Evolutionary conservation across 2,329 filamentous ascomycete genomes (phyloP), one percentile per base, ranked within the genome.

Genomic region (Sclerotinia subarctica): DNA sequence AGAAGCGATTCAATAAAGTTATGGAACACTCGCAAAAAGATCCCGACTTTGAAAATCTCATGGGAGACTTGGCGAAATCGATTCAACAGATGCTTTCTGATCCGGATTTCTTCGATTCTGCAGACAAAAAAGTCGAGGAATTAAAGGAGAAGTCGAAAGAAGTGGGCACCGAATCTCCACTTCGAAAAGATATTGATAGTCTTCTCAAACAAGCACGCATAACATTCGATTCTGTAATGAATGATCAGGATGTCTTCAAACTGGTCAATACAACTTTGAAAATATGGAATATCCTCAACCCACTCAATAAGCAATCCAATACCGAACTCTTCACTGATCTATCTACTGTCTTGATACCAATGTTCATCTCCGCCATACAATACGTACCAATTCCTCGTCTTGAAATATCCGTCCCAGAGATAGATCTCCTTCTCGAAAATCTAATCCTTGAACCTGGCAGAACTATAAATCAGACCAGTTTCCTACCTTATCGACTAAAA

Each of bases 361-460:
- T 93, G 17, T 75, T 93, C 5, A 85, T 97, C 68, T 85, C 92
- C 72, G 86, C 87, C 2, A 84, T 98, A 44, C 93, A 97, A 77
- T 93, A 93, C 78, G 81, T 98, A 5, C 94, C 94, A 0, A 95
- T 98, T 64, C 94, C 94, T 0, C 89, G 94, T 5, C 79, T 97
- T n/a, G 94, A 97, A 78, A 83, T 97, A 6, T 90, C 92, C 0
- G 90, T 90, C 4, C 94, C 93, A 0, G 88, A 91, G 46, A 83
- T 96, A 66, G 94, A 97, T 74, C 85, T 98, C 6, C 81, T 98
- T 0, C 81, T 98, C 2, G 94, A 98, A 76, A 97, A 96, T 72
- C 82, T 98, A 44, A 90, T 98, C 69, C 84, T 98, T 44, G 92
- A 97, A 76, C 94, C 94, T 0, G 94, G 94, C 8, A 84, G 84